Evolutionary conservation across 768 basidiomycete genomes (phyloP).

Genomic region (Albatrellus ellisii): DNA sequence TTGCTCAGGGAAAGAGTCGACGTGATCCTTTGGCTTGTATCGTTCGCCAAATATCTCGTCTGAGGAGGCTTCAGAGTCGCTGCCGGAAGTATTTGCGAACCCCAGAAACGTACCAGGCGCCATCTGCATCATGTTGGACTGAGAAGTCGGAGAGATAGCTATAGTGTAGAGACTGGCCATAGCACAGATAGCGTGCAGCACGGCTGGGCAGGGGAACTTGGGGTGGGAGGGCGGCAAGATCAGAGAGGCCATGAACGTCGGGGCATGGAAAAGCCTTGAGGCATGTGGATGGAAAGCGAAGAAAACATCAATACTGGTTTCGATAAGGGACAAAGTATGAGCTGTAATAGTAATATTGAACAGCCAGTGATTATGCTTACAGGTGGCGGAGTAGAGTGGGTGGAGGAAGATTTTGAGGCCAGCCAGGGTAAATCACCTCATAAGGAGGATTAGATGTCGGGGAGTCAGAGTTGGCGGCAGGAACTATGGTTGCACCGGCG

Average conservation of each 20-base stretch:
- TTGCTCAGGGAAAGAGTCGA: conserved; percentile 14
- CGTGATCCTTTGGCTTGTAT: conserved; percentile 8
- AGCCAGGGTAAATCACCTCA: conserved; percentile 18
- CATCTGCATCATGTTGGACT: conserved; percentile 26
- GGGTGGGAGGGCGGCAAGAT: conserved; percentile 52
- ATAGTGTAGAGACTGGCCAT: conserved; percentile 66
- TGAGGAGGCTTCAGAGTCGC: conserved; percentile 3
- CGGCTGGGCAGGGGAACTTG: conserved; percentile 55
- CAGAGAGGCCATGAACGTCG: conserved; percentile 53
- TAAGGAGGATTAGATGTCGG: too few species aligned
- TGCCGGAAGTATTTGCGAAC: too few species aligned
- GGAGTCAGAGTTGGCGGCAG: too few species aligned
- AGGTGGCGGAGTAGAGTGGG: conserved; percentile 51
- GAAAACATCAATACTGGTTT: conserved; percentile 59
- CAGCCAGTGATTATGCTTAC: conserved; percentile 24
- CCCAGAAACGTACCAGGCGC: conserved; percentile 20
- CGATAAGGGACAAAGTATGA: neutral
- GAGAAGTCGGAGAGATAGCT: conserved; percentile 43
- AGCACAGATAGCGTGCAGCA: conserved; percentile 84
- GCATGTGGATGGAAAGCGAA: conserved; percentile 70
- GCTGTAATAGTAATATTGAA: neutral
- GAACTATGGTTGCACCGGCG: too few species aligned
- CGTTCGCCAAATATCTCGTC: conserved; percentile 15
- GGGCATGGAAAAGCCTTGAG: conserved; percentile 51
- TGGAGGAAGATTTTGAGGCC: conserved; percentile 52